phyloP scores from a whole-genome alignment of 129 eudicot species.

The Calendula officinalis region DNA sequence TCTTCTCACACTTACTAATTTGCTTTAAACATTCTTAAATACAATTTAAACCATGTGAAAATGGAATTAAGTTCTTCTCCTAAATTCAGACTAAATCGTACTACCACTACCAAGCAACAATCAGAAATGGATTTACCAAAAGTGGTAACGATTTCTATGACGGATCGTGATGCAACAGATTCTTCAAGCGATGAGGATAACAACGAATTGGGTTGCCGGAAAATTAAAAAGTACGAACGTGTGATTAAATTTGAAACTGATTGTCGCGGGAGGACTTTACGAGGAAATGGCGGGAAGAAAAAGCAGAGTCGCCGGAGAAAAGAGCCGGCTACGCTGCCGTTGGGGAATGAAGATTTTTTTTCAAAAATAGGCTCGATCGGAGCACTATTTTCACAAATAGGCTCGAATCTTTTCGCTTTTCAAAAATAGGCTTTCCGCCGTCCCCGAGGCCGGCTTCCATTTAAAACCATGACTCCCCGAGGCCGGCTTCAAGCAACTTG shows the following conservation, averaged over 20 bases:
- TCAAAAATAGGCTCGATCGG: too few relatives aligned
- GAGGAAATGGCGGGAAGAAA: slow-evolving; percentile 13
- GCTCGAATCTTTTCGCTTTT: too few relatives aligned
- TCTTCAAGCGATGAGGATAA: slow-evolving; percentile 55
- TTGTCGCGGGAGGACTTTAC: neutral
- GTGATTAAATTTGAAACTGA: slow-evolving; percentile 39
- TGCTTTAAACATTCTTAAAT: slow-evolving; percentile 2
- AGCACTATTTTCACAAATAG: too few relatives aligned
- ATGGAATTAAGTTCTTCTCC: slow-evolving; percentile 17
- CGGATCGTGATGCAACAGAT: slow-evolving; percentile 59
- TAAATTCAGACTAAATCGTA: slow-evolving; percentile 16
- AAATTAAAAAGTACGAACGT: slow-evolving; percentile 30
- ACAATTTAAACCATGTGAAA: slow-evolving; percentile 2
- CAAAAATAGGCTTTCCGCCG: too few relatives aligned
- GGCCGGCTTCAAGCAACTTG: too few relatives aligned
- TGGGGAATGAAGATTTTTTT: too few relatives aligned
- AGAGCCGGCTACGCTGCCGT: neutral
- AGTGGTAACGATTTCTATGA: slow-evolving; percentile 35
- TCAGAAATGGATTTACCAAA: slow-evolving; percentile 24
- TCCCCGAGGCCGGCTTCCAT: too few relatives aligned
- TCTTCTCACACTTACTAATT: neutral
- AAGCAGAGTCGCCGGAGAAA: slow-evolving; percentile 21
- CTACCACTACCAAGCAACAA: slow-evolving; percentile 13
- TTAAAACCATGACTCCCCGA: too few relatives aligned
- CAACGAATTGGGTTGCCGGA: slow-evolving; percentile 16